Base-by-base conservation (phyloP, 1,139 yeast species). In the Taphrina pruni region DNA sequence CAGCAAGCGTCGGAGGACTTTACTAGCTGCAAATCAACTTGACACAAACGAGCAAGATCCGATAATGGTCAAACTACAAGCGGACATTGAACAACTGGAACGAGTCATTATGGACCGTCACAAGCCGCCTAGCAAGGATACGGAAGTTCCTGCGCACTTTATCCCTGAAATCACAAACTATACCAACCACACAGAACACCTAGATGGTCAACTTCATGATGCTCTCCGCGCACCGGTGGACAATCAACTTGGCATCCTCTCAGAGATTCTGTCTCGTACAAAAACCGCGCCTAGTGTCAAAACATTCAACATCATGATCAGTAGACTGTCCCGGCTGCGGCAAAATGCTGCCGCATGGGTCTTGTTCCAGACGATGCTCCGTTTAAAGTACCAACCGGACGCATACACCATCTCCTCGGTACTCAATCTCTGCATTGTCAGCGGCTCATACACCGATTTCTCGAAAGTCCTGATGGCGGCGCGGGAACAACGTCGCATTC, bases 311-410 rank as follows among this genome's bases (percentile, higher is more conserved):
- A 71, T 68, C 7, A 60, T 72, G 58, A 71, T 72, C 51, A 69
- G 70, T 14, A 36, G 72, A 9, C 55, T 72, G 21, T 66, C 71
- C 6, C 39, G 69, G 12, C 54, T 66, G 6, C 69, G 69, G 2
- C 73, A 71, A 43, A 68, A 71, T 36, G 57, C 69, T 8, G 73
- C 74, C 11, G 73, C 73, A 6, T 38, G 72, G 60, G 46, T 72
- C 6, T 60, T 70, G 14, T 69, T 70, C 58, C 65, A 70, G 17
- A 38, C 72, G 3, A 64, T 72, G 71, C 65, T 72, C 26, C 67
- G 65, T 7, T 60, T 69, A 6, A 70, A 70, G 12, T 46, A 61
- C 21, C 61, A 60, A 35, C 69, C 70, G 4, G 71, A 71, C n/a
- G 67, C 66, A 2, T 56, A 69, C 20, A 67, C 70, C 4, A 41